Evolutionary conservation across 306 rosid genomes (phyloP).

Genomic region (Spatholobus suberectus): DNA sequence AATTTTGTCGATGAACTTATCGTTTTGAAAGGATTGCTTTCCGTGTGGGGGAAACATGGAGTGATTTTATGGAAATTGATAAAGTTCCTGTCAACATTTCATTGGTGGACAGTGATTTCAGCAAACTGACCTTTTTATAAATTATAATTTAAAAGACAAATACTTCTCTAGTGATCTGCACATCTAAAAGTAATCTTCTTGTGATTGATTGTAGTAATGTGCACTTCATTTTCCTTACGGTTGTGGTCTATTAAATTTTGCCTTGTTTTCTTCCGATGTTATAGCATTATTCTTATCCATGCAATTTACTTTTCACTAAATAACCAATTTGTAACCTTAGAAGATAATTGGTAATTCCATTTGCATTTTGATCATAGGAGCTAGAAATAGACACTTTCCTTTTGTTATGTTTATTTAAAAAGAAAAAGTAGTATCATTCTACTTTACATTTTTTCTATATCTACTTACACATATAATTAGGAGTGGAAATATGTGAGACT

Average conservation of each 20-base stretch:
- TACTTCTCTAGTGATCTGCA: background rate
- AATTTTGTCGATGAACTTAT: slow-evolving; percentile 6
- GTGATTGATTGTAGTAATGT: background rate
- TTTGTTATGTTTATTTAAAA: background rate
- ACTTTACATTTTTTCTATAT: background rate
- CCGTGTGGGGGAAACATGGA: slow-evolving; percentile 24
- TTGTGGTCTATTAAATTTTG: background rate
- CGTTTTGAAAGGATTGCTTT: background rate
- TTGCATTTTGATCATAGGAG: background rate
- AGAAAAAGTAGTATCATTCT: background rate
- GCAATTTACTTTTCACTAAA: background rate
- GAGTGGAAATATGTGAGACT: too few species aligned
- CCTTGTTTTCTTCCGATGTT: background rate
- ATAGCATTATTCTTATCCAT: background rate
- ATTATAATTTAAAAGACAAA: background rate
- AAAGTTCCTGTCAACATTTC: slow-evolving; percentile 28
- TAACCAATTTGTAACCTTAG: background rate
- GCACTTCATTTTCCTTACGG: background rate
- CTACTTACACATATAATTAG: background rate
- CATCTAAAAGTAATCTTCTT: background rate
- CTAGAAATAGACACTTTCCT: background rate
- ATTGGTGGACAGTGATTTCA: slow-evolving; percentile 31
- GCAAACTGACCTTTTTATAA: background rate
- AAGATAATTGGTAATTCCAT: slow-evolving; percentile 11
- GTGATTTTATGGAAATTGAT: slow-evolving; percentile 22